Conservation (phyloP, 1,284 basidiomycete species). For the Marasmius tenuissimus region DNA sequence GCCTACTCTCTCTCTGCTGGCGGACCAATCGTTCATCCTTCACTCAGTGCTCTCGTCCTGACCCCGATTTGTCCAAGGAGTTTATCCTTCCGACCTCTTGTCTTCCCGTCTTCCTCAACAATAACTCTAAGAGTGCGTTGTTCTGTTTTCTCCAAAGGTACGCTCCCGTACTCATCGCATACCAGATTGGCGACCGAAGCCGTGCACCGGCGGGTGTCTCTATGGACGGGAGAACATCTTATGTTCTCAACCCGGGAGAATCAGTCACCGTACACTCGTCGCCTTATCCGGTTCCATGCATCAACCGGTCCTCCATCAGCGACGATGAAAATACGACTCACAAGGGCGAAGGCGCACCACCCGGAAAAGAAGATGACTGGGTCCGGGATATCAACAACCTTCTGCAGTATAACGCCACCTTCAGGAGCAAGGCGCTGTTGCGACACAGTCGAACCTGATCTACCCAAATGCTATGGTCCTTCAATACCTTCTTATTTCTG, state of each 20-base stretch:
- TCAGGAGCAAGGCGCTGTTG: constrained; percentile 81
- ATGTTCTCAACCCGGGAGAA: constrained; percentile 80
- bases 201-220: constrained; percentile 88
- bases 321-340: constrained; percentile 47
- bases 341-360: constrained; percentile 52
- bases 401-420: constrained; percentile 89
- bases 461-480: too few species aligned
- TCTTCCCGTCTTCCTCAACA: constrained; percentile 84
- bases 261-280: constrained; percentile 86
- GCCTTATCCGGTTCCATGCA: constrained; percentile 89
- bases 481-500: not conserved
- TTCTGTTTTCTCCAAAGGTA: not conserved
- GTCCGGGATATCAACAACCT: constrained; percentile 94
- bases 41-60: constrained; percentile 84
- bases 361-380: constrained; percentile 92
- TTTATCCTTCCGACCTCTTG: constrained; percentile 88
- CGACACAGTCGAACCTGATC: constrained; percentile 58
- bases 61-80: constrained; percentile 96
- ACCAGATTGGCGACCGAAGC: constrained; percentile 81
- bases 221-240: constrained; percentile 88
- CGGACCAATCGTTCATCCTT: constrained; percentile 95
- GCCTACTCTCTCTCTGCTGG: constrained; percentile 96
- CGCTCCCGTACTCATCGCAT: not conserved
- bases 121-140: constrained; percentile 77
- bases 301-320: constrained; percentile 78